These are phyloP conservation scores for Platismatia glauca DNA, from an alignment of 495 filamentous ascomycete genomes.

Conservation along the genomic window DNA sequence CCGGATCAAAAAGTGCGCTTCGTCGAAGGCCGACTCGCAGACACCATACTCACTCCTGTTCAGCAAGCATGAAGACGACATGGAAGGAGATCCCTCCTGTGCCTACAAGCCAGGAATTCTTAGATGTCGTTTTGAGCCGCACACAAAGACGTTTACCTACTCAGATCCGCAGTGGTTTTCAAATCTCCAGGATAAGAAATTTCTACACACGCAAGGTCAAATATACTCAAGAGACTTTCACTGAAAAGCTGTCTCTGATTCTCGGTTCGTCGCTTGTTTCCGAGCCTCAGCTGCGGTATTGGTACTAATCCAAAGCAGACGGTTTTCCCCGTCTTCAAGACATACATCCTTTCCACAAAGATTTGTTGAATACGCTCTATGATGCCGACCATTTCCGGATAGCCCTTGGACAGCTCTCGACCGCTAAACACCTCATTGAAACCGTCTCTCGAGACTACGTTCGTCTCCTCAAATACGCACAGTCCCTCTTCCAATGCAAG, in stretches of 20 bases:
- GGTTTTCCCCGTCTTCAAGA: conserved; percentile 91
- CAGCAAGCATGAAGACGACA: conserved; percentile 54
- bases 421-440: conserved; percentile 93
- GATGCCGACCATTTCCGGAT: conserved; percentile 98
- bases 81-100: conserved; percentile 84
- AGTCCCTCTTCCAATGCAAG: conserved; percentile 92
- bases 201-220: conserved; percentile 99
- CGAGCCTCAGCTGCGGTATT: neutral
- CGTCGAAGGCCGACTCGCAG: neutral
- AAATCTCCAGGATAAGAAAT: conserved; percentile 90
- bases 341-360: conserved; percentile 95
- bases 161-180: conserved; percentile 91
- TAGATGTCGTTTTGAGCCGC: conserved; percentile 90
- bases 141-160: conserved; percentile 93
- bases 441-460: conserved; percentile 92
- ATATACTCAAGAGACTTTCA: conserved; percentile 95
- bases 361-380: conserved; percentile 75
- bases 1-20: neutral
- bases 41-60: neutral
- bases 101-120: conserved; percentile 86
- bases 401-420: conserved; percentile 89
- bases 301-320: conserved; percentile 31
- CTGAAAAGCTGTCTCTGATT: conserved; percentile 82
- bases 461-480: conserved; percentile 87
- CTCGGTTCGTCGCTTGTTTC: conserved; percentile 31